Evolutionary conservation across 805 yeast genomes (phyloP), one percentile per base, ranked within the genome.

Genomic region (Spathaspora arborariae): DNA sequence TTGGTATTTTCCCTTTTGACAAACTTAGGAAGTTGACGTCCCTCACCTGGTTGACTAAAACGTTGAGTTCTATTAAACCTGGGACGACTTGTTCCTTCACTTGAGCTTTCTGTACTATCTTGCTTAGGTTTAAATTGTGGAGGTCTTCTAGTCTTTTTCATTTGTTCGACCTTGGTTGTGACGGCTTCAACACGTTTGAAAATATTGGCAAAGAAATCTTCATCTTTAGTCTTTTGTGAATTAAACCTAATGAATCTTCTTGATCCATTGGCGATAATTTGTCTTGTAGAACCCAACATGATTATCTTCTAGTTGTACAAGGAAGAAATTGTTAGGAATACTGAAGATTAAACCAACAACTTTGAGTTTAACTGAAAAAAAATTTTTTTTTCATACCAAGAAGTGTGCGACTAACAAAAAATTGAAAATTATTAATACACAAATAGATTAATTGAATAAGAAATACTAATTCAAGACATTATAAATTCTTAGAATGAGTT

Each of bases 181-280:
- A 65, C 64, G 26, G 46, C 46, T 45, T 70, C 74, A 46, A 70
- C 64, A 52, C 73, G 59, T 40, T 60, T 60, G 57, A 70, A 64
- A 49, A 70, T 57, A 34, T 60, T 64, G n/a, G 70, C 60, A 51
- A 70, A 59, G 43, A 67, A 67, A 27, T 52, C 46, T 1, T 56
- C 44, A 18, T 52, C 52, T 3, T 27, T 39, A 19, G 18, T 19
- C 7, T 18, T 39, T 4, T 33, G 36, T 15, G 52, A 48, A 45
- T 48, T 51, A 42, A 34, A 49, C 46, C 49, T 44, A 30, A 48
- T 35, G 20, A 43, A 39, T 41, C 46, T 33, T 27, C 34, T 34
- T 19, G 38, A 35, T 20, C 27, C 37, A 26, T 20, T 24, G 15
- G 22, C 33, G 9, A 38, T 36, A 18, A 22, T 11, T 22, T 24